Conservation (phyloP, 345 rosid genomes). For the Pseudoturritis turrita region DNA sequence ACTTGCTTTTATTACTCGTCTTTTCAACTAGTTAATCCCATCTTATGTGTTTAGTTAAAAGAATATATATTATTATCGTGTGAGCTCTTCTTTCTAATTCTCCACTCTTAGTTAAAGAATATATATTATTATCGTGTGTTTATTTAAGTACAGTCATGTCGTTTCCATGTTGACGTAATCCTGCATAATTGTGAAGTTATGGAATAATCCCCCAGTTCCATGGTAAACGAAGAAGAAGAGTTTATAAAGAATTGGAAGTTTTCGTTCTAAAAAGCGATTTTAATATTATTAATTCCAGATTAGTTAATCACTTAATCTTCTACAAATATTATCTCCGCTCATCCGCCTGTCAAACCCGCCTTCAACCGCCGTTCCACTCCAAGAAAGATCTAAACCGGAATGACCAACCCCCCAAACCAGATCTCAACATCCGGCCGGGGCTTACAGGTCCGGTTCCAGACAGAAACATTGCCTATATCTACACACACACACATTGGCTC, state of each 20-base stretch:
- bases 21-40: too few relatives aligned
- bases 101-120: too few relatives aligned
- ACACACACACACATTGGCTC: conserved; percentile 17
- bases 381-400: background rate
- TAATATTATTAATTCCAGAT: conserved; percentile 19
- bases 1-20: too few relatives aligned
- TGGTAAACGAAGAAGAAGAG: background rate
- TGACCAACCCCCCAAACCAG: conserved; percentile 14
- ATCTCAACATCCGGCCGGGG: background rate
- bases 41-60: too few relatives aligned
- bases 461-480: conserved; percentile 19
- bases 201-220: background rate
- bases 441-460: conserved; percentile 4
- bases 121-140: background rate
- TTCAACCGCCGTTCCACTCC: background rate
- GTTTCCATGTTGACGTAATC: conserved; percentile 6
- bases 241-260: conserved; percentile 16
- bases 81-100: too few relatives aligned
- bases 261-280: background rate
- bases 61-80: too few relatives aligned
- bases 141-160: conserved; percentile 5
- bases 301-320: conserved; percentile 17
- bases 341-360: conserved; percentile 3
- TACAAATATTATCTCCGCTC: conserved; percentile 2
- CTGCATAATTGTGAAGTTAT: background rate